Evolutionary conservation across 176 grass and related monocot species (phyloP), one percentile per base, ranked within the genome.

Genomic region (Eremochloa ophiuroides): DNA sequence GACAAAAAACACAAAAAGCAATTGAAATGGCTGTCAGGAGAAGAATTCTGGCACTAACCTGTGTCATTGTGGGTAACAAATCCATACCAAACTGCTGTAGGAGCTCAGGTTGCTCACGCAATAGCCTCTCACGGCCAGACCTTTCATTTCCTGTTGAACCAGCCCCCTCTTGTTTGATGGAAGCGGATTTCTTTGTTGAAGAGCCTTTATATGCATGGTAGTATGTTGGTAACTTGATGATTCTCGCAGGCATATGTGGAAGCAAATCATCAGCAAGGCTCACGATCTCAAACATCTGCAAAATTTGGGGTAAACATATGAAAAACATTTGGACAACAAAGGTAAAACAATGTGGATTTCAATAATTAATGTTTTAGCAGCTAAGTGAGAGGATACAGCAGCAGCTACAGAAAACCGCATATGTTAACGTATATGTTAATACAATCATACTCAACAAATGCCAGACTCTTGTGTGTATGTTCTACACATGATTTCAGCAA

Each of bases 231-330:
- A 94, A 77, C 83, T 88, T 87, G 67, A 97, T 91, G 66, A 91
- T 92, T 78, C 95, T 90, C 85, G 47, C 80, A 85, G 95, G 92
- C 76, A 97, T 75, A 50, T 91, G 77, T 18, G 95, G 95, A 78
- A 97, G 91, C 68, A 97, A 86, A 84, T 97, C 91, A 88, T 97
- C 91, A 51, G 87, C 87, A 75, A 97, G 91, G 87, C 88, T 94
- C 74, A 97, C 94, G 16, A 92, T 92, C 80, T 92, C 94, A 88
- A 89, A 94, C 86, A 97, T 89, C 94, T 97, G 88, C 82, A 83
- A 10, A 18, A 89, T 41, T 69, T 2, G 56, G 80, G 39, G 62
- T 53, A 73, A 84, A 87, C 43, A 44, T 46, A 12, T 78, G 14
- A 80, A 59, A 30, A 79, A 47, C 31, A 53, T 73, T 58, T 9